Evolutionary conservation across 2,329 filamentous ascomycete species (phyloP).

Genomic region (Thielaviopsis punctulata): DNA sequence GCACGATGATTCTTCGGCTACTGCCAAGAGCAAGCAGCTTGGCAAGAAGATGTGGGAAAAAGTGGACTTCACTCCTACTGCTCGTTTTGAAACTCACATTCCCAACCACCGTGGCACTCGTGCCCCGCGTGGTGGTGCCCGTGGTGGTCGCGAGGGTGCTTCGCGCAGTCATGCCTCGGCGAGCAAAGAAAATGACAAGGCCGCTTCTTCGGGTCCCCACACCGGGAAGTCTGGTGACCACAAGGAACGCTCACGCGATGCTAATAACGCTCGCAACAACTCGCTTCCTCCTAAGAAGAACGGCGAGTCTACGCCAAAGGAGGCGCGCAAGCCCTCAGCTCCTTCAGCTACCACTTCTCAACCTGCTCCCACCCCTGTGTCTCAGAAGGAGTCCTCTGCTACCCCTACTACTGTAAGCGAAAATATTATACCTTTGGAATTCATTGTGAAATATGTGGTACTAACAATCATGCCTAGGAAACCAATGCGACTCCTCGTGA

Average conservation of each 20-base stretch:
- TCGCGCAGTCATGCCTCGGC: constrained; percentile 15
- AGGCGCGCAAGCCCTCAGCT: constrained; percentile 28
- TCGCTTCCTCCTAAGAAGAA: constrained; percentile 20
- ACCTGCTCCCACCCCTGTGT: not conserved
- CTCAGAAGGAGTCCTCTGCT: constrained; percentile 20
- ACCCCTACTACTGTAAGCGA: constrained; percentile 24
- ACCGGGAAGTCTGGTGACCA: constrained; percentile 4
- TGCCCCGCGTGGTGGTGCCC: constrained; percentile 27
- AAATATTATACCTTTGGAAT: too few species aligned
- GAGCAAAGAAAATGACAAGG: constrained; percentile 23
- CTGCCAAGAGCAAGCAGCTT: constrained; percentile 31
- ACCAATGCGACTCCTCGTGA: constrained; percentile 10
- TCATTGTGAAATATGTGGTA: too few species aligned
- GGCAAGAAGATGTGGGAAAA: constrained; percentile 74
- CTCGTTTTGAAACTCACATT: constrained; percentile 73
- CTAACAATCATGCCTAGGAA: constrained; percentile 1
- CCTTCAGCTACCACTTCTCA: constrained; percentile 20
- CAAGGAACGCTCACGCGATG: constrained; percentile 9
- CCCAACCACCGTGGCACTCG: constrained; percentile 35
- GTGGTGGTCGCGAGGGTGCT: constrained; percentile 18
- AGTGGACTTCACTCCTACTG: constrained; percentile 66
- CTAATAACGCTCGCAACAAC: constrained; percentile 17
- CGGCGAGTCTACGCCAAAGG: constrained; percentile 24
- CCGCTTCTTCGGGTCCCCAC: constrained; percentile 15
- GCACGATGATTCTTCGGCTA: constrained; percentile 32